These are phyloP conservation scores for Tuber aestivum DNA, from an alignment of 495 filamentous ascomycete genomes.

Conservation along the genomic window DNA sequence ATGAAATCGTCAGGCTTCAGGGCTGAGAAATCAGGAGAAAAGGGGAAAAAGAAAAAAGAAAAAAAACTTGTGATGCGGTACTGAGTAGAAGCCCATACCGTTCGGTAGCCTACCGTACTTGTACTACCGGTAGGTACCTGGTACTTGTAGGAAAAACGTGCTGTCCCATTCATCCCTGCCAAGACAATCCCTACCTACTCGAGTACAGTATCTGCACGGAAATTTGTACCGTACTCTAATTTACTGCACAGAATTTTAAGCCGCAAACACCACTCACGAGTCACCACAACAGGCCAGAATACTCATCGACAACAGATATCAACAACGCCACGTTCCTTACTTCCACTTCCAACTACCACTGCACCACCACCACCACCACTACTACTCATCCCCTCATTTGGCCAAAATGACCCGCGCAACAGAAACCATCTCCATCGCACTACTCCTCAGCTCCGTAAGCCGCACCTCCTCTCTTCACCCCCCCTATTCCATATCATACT, in stretches of 20 bases:
- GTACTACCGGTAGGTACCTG: too few relatives aligned
- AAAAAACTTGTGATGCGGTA: not conserved
- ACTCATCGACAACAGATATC: conserved; percentile 11
- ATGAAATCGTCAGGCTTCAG: not conserved
- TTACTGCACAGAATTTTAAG: not conserved
- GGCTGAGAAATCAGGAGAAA: not conserved
- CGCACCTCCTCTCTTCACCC: not conserved
- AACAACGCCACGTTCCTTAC: conserved; percentile 1
- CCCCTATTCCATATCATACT: not conserved
- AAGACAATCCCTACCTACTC: not conserved
- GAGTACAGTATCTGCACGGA: not conserved
- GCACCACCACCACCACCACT: conserved; percentile 1
- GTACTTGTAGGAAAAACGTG: not conserved
- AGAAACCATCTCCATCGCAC: conserved; percentile 8
- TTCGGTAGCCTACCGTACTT: not conserved
- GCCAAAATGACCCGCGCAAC: conserved; percentile 9
- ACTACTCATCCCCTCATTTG: not conserved
- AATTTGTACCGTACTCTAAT: too few relatives aligned
- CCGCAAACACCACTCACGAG: not conserved
- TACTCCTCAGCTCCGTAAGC: conserved; percentile 6
- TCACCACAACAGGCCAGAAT: not conserved
- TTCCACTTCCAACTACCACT: conserved; percentile 8
- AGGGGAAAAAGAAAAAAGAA: too few relatives aligned
- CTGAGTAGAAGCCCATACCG: not conserved
- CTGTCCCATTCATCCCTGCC: not conserved